A percentile compares a stretch with the other conserved stretches of the same genome.
Conservation (phyloP, 2,329 filamentous ascomycete genomes). For the Metarhizium album region DNA sequence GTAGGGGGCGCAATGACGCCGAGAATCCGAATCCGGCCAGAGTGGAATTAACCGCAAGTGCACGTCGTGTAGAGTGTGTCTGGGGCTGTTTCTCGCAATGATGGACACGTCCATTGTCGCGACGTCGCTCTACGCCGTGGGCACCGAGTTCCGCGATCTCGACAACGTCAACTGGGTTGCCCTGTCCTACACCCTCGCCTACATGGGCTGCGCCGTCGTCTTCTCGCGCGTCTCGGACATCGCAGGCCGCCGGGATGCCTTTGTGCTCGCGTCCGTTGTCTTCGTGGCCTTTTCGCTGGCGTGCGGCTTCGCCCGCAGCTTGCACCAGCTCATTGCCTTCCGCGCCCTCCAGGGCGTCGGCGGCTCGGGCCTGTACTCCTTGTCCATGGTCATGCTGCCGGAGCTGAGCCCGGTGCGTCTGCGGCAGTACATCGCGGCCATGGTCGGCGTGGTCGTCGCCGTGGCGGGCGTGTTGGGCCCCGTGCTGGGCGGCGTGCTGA, state of each 20-base stretch:
- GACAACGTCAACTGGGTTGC: constrained; percentile 42
- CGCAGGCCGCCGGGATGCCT: constrained; percentile 41
- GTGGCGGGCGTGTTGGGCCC: constrained; percentile 40
- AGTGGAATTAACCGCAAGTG: not conserved
- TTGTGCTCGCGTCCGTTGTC: constrained; percentile 37
- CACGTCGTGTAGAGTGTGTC: constrained; percentile 30
- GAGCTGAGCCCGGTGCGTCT: constrained; percentile 34
- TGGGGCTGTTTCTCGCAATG: constrained; percentile 46
- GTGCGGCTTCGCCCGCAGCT: constrained; percentile 28
- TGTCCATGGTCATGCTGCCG: constrained; percentile 44
- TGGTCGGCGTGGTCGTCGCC: constrained; percentile 39
- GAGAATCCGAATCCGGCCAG: not conserved
- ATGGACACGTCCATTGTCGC: constrained; percentile 51
- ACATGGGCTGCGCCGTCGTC: constrained; percentile 45
- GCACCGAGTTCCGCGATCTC: constrained; percentile 35
- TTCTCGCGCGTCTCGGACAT: constrained; percentile 45
- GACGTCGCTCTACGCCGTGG: constrained; percentile 46
- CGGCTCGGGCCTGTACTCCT: constrained; percentile 40
- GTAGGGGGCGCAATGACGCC: not conserved
- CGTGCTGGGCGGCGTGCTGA: constrained; percentile 39
- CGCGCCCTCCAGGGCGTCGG: constrained; percentile 41
- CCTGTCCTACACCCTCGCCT: constrained; percentile 44
- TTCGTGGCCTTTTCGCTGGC: constrained; percentile 47
- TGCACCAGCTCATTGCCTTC: constrained; percentile 36
- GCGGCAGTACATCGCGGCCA: constrained; percentile 31